Evolutionary conservation across 2,329 filamentous ascomycete species (phyloP).

Genomic region (Pestalotiopsis sp.): DNA sequence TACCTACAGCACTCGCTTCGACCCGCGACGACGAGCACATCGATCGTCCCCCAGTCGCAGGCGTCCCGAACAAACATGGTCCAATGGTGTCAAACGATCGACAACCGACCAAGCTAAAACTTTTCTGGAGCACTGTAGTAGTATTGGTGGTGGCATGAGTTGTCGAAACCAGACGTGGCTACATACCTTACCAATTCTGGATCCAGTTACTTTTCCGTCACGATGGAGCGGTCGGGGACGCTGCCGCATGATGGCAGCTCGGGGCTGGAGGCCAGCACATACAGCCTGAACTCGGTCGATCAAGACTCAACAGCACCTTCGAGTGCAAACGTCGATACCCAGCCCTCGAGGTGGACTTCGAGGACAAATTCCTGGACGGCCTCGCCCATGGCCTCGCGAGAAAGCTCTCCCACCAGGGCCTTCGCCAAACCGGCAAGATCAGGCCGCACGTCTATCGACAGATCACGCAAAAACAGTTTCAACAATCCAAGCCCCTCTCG

Average conservation of each 20-base stretch:
- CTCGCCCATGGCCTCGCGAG: conserved; percentile 33
- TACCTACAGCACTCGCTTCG: background rate
- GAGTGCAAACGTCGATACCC: conserved; percentile 33
- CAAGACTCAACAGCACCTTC: conserved; percentile 34
- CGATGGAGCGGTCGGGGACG: conserved; percentile 19
- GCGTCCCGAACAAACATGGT: conserved; percentile 15
- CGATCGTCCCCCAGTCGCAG: background rate
- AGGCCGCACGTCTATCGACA: conserved; percentile 37
- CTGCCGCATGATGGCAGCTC: conserved; percentile 29
- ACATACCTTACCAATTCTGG: conserved; percentile 17
- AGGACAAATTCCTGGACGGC: conserved; percentile 32
- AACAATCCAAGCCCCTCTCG: conserved; percentile 68
- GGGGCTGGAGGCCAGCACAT: conserved; percentile 34
- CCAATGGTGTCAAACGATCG: conserved; percentile 14
- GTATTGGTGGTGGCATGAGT: conserved; percentile 7
- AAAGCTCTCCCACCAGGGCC: conserved; percentile 30
- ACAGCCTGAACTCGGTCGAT: conserved; percentile 34
- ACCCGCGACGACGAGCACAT: background rate
- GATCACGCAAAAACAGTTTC: conserved; percentile 67
- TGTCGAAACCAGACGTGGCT: conserved; percentile 10
- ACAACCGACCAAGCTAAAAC: conserved; percentile 16
- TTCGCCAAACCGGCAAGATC: conserved; percentile 23
- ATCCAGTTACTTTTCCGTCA: conserved; percentile 13
- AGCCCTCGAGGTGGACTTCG: conserved; percentile 35
- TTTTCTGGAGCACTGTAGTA: conserved; percentile 8